Percentiles rank a stretch among this genome's conserved stretches.
Conservation (phyloP, 108 stramenopile species). For the Pseudonitzschia multiseries region DNA sequence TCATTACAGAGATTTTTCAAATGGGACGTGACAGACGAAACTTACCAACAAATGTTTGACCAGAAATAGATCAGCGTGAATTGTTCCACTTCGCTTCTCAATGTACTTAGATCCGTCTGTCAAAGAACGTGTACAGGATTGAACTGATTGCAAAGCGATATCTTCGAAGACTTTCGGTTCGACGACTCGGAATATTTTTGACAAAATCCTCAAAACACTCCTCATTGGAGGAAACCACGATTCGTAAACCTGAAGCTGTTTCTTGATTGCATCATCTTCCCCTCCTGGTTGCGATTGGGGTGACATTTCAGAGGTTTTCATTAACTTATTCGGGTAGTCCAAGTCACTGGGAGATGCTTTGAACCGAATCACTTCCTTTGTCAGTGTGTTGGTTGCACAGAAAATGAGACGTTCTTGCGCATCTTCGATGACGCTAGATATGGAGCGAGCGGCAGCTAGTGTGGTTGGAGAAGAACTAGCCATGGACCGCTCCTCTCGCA, state of each 20-base stretch:
- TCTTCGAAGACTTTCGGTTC: constrained; percentile 92
- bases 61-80: constrained; percentile 87
- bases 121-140: constrained; percentile 79
- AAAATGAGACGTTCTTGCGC: constrained; percentile 90
- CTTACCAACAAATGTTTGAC: constrained; percentile 86
- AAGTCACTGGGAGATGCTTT: constrained; percentile 74
- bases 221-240: constrained; percentile 93
- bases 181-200: constrained; percentile 92
- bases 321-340: constrained; percentile 82
- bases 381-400: constrained; percentile 73
- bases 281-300: constrained; percentile 17
- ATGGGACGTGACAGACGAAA: neutral
- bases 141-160: constrained; percentile 80
- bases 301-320: constrained; percentile 28
- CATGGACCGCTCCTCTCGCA: constrained; percentile 78
- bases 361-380: constrained; percentile 82
- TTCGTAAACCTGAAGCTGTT: constrained; percentile 77
- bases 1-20: neutral
- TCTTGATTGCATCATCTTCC: constrained; percentile 61
- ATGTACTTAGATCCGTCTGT: constrained; percentile 77
- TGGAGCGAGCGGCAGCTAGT: constrained; percentile 73
- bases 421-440: constrained; percentile 82
- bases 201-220: constrained; percentile 78
- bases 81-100: constrained; percentile 53
- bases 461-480: constrained; percentile 77